Evolutionary conservation across 345 rosid species (phyloP), one percentile per base, ranked within the genome.

Genomic region (Zanthoxylum bungeanum): DNA sequence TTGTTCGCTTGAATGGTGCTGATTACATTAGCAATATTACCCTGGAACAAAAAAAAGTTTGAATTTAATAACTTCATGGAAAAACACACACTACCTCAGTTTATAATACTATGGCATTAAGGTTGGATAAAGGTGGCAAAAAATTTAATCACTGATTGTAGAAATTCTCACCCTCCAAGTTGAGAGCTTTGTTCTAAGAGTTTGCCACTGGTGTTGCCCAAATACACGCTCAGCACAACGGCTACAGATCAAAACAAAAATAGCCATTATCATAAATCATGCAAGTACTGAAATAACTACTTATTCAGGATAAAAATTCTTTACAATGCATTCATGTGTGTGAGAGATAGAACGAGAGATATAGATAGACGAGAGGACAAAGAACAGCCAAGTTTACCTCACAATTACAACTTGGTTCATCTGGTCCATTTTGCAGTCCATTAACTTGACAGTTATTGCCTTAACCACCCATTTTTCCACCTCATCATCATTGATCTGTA

Each of bases 361-460:
- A 21, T 33, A 28, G 9, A 17, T 2, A 60, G 30, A 40, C 47
- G 44, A 28, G 31, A 58, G 10, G 17, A 53, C 31, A 65, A 53
- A 50, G 36, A 39, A 64, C 8, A 10, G 25, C 34, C 30, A 12
- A 70, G 31, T 72, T 36, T 87, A 82, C 99, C 96, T 92, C 79
- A 92, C 95, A 65, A 88, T 69, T 60, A 90, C 83, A 74, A 80
- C 87, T 83, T 88, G 83, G 82, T 92, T 94, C 97, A 92, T 84
- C 83, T 94, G 97, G 78, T 94, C 95, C 87, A 94, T 92, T 80
- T 88, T 91, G 77, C 97, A 89, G 51, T 84, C 91, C 50, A 90
- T 69, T 78, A 94, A 76, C 80, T 94, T 89, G 0, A 93, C 88
- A 33, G 91, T 86, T 78, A 85, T 86, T 52, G 98, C 97, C 85